A percentile compares a stretch with the other conserved stretches of the same genome.
phyloP scores from a whole-genome alignment of 768 basidiomycete genomes.

The Calocybe gangraenosa region DNA sequence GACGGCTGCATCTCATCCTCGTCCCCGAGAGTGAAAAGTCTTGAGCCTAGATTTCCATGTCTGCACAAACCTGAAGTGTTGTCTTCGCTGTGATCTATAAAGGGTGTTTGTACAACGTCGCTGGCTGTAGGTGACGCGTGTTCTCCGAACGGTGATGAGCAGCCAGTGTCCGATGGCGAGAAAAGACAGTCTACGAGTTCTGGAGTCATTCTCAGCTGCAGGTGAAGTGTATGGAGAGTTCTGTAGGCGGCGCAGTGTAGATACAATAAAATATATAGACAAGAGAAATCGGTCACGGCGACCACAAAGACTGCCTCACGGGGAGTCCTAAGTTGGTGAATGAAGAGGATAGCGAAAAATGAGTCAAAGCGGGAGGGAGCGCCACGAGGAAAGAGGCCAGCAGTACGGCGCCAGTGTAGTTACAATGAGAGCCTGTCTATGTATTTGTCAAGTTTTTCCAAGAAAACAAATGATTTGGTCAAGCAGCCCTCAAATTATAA shows the following conservation, averaged over 20 bases:
- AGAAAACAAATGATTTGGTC: no score
- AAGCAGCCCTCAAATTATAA: no score
- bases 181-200: conserved; percentile 24
- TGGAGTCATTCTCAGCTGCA: conserved; percentile 21
- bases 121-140: conserved; percentile 33
- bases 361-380: conserved; percentile 4
- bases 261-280: conserved; percentile 10
- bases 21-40: conserved; percentile 4
- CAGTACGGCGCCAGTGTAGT: conserved; percentile 13
- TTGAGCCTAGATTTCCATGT: background rate
- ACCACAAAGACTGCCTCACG: conserved; percentile 4
- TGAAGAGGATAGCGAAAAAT: no score
- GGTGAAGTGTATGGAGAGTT: conserved; percentile 16
- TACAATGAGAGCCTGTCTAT: background rate
- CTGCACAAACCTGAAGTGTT: background rate
- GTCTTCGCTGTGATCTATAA: conserved; percentile 22
- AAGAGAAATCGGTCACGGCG: conserved; percentile 17
- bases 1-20: background rate
- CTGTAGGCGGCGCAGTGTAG: conserved; percentile 15
- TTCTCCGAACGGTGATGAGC: conserved; percentile 22
- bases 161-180: conserved; percentile 27
- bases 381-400: conserved; percentile 14
- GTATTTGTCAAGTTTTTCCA: background rate
- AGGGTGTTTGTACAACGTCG: conserved; percentile 37
- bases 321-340: background rate